Percentiles rank a stretch among this genome's conserved stretches.
Conservation (phyloP, 805 yeast species). For the Lipomyces chichibuensis region DNA sequence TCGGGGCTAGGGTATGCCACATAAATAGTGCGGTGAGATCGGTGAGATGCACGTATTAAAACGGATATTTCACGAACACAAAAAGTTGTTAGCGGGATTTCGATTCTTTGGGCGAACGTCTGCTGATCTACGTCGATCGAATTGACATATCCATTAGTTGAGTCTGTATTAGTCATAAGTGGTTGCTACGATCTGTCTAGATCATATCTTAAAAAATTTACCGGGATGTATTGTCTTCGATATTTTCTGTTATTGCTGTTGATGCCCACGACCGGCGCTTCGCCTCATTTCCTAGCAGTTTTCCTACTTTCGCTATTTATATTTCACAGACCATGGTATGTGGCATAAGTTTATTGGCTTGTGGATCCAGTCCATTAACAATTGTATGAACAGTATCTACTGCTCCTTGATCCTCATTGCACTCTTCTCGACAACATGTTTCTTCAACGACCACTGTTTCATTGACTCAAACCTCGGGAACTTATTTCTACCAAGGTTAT, state of each 20-base stretch:
- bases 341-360: neutral
- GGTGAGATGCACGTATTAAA: too few species aligned
- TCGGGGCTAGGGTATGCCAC: neutral
- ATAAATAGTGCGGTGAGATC: too few species aligned
- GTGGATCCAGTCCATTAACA: neutral
- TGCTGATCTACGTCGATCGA: neutral
- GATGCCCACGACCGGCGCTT: conserved; percentile 36
- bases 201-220: neutral
- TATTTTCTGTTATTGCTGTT: conserved; percentile 32
- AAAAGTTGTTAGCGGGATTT: neutral
- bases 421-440: conserved; percentile 27
- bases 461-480: conserved; percentile 32
- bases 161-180: neutral
- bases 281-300: conserved; percentile 33
- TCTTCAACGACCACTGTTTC: conserved; percentile 33
- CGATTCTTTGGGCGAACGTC: neutral
- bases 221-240: conserved; percentile 35
- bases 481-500: conserved; percentile 30
- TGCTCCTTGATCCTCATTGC: conserved; percentile 35
- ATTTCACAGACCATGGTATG: conserved; percentile 33
- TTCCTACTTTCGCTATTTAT: conserved; percentile 30
- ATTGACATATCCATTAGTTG: neutral
- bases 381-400: conserved; percentile 21
- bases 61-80: neutral
- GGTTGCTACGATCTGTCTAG: neutral